Base-by-base conservation (phyloP, 2,329 filamentous ascomycete genomes). In the Penicillium sp. region DNA sequence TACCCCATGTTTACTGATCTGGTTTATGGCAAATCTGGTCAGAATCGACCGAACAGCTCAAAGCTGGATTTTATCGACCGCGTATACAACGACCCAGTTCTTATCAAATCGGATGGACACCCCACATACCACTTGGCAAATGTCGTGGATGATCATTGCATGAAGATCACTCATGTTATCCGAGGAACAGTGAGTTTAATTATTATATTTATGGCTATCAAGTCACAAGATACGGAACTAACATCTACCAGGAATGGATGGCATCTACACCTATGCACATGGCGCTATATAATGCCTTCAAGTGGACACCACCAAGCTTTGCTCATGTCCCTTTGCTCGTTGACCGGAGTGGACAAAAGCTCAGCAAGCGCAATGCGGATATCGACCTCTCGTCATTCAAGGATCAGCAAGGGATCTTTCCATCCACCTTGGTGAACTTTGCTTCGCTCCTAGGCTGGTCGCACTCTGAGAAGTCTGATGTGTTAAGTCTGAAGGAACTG, bases 111-210 rank as follows among this genome's bases (percentile, higher is more conserved):
- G 0, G 94, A 99, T 71, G 93, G 92, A 0, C 89, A 89, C 63
- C 94, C 94, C 0, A 99, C 96, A 0, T 99, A 99, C 70, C 94
- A 99, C 74, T 88, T 99, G 60, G 94, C 94, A 5, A 99, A 97
- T 70, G 93, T 99, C 9, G 88, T 99, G 5, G 94, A 99, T 70
- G 94, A 99, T 70, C 91, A 97, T 73, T 81, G 89, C 59, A 99
- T 99, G 94, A 79, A 90, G 59, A 96, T 99, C 65, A 97, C 93
- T 0, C 93, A 97, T 74, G 94, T 99, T 15, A 90, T 99, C 58
- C 87, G 94, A 42, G 94, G 93, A 53, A 88, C 89, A 27, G 88
- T 89, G 76, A 68, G 83, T 29, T 43, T 47, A 12, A 29, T 29
- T 41, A n/a, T 27, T 25, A 39, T 45, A 27, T 17, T 36, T 21